A percentile compares a stretch with the other conserved stretches of the same genome.
Evolutionary conservation across 148 eudicot genomes (phyloP).

Genomic region (Chenopodium formosanum): DNA sequence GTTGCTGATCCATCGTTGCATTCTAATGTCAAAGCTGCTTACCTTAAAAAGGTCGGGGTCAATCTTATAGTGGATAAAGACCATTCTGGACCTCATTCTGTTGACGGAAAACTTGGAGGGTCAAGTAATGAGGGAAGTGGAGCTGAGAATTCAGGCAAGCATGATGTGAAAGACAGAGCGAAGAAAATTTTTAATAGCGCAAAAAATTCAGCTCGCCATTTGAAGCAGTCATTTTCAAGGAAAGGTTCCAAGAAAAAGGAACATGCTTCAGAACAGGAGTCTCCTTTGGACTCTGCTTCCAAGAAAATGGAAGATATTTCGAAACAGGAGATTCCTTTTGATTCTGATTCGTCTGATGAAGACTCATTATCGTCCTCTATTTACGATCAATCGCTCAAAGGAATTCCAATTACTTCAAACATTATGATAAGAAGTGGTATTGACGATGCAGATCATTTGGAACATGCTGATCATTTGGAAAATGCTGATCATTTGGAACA

Average conservation of each 20-base stretch:
- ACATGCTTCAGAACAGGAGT: conserved; percentile 23
- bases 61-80: conserved; percentile 49
- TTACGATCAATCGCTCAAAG: conserved; percentile 16
- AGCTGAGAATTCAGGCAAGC: conserved; percentile 38
- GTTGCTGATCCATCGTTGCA: conserved; percentile 39
- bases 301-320: conserved; percentile 18
- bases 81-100: conserved; percentile 27
- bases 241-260: conserved; percentile 40
- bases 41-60: conserved; percentile 45
- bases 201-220: conserved; percentile 50
- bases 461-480: no score
- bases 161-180: conserved; percentile 41
- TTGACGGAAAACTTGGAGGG: conserved; percentile 24
- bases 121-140: conserved; percentile 40
- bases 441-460: not conserved
- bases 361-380: conserved; percentile 42
- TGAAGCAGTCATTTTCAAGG: conserved; percentile 42
- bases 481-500: no score
- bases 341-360: conserved; percentile 45
- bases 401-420: conserved; percentile 15
- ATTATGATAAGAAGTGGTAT: not conserved
- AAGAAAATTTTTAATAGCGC: conserved; percentile 58
- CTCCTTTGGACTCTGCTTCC: conserved; percentile 31
- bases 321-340: conserved; percentile 21
- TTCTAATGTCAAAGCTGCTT: conserved; percentile 49